Evolutionary conservation across 2,329 filamentous ascomycete genomes (phyloP), one percentile per base, ranked within the genome.

Genomic region (Colletotrichum truncatum): DNA sequence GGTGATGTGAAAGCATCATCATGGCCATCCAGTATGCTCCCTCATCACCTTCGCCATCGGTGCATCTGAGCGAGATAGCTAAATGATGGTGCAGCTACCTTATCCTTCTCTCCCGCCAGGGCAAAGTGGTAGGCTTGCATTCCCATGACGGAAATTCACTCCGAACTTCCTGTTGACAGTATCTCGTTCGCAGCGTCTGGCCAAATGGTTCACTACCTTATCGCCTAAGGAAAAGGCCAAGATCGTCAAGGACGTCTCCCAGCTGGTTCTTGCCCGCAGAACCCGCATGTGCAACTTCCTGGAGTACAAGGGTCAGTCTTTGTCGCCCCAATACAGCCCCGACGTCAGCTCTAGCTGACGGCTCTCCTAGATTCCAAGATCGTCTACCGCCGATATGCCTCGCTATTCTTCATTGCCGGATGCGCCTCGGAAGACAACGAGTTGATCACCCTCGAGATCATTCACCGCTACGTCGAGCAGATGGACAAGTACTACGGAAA

Each of bases 401-500:
- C 96, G 64, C 91, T 99, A 68, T 99, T 98, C 86, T 99, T 99
- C 86, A 99, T 99, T 78, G 94, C 95, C 74, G 96, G 96, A 73
- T 97, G 94, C 83, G 91, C 94, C 57, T 94, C 94, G n/a, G 94
- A 93, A 69, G 96, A 99, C 81, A 99, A 99, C 81, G 96, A 99
- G 78, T 85, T 99, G 76, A 98, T 98, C 78, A 97, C 93, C 23
- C 93, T 99, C 76, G 96, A 99, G 80, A 94, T 99, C 76, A 97
- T 99, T 74, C 96, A 99, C 80, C 93, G 96, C 81, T 99, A 99
- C 78, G 96, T 99, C 76, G 96, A 99, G 81, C 96, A 99, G 82
- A 99, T 99, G 96, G 96, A 99, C 86, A 99, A 99, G 80, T 99
- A 99, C 84, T 99, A 98, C 80, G 96, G 96, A 80, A 99, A 99